phyloP scores from a whole-genome alignment of 768 basidiomycete genomes.

The Termitomyces titanicus region DNA sequence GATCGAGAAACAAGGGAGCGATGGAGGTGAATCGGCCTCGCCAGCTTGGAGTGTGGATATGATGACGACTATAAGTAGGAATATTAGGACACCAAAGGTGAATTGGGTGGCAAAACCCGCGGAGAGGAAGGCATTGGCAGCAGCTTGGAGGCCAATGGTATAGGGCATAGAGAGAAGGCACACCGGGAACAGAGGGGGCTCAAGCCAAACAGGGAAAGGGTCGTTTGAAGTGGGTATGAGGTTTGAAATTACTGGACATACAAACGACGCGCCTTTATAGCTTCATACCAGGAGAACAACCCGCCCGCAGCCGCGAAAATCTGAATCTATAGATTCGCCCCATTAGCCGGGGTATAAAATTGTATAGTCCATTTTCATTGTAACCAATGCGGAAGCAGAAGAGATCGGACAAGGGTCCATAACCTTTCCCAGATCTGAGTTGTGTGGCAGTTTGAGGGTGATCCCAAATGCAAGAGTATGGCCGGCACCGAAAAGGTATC shows the following conservation, averaged over 20 bases:
- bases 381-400: constrained; percentile 16
- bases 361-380: constrained; percentile 10
- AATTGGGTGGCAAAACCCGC: constrained; percentile 47
- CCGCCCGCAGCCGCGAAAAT: constrained; percentile 25
- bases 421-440: constrained; percentile 12
- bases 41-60: constrained; percentile 46
- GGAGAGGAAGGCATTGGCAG: constrained; percentile 45
- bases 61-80: constrained; percentile 42
- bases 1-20: constrained; percentile 55
- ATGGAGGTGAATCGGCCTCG: constrained; percentile 46
- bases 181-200: constrained; percentile 21
- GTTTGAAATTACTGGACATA: constrained; percentile 26
- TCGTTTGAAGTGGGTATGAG: constrained; percentile 13
- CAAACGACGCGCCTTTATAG: constrained; percentile 25
- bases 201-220: constrained; percentile 19
- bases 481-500: constrained; percentile 19
- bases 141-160: constrained; percentile 45
- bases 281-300: constrained; percentile 25
- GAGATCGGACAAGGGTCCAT: constrained; percentile 13
- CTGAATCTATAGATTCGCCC: constrained; percentile 18
- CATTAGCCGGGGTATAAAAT: constrained; percentile 12
- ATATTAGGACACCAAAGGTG: constrained; percentile 42
- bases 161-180: constrained; percentile 41
- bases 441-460: constrained; percentile 7
- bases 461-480: constrained; percentile 12